Percentiles rank a stretch among this genome's conserved stretches.
Conservation (phyloP, 805 yeast species). For the Saccharomycodes ludwigii region DNA sequence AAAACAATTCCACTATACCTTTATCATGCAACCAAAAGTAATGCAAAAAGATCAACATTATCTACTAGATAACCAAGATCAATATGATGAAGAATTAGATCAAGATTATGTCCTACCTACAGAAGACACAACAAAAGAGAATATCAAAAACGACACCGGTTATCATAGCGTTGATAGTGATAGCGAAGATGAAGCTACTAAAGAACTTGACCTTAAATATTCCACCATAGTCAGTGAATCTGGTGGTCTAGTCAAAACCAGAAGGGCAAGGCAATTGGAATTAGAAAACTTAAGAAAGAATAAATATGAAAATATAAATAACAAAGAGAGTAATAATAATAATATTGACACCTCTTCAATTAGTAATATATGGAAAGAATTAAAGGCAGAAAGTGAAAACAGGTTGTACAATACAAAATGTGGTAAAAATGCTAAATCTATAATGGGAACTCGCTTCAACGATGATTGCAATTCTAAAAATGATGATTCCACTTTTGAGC, state of each 20-base stretch:
- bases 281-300: constrained; percentile 16
- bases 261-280: constrained; percentile 47
- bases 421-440: constrained; percentile 5
- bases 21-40: too few relatives aligned
- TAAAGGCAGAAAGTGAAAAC: constrained; percentile 27
- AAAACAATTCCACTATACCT: too few relatives aligned
- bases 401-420: constrained; percentile 16
- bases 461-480: constrained; percentile 1
- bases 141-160: neutral
- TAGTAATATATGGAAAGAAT: constrained; percentile 41
- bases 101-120: constrained; percentile 6
- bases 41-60: too few relatives aligned
- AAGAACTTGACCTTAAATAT: too few relatives aligned
- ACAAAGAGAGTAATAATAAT: constrained; percentile 15
- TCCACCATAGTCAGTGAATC: constrained; percentile 39
- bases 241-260: constrained; percentile 60
- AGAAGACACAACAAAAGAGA: neutral
- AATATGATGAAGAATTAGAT: constrained; percentile 5
- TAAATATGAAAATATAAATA: constrained; percentile 19
- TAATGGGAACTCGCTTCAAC: constrained; percentile 5
- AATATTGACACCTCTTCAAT: constrained; percentile 21
- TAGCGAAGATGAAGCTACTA: too few relatives aligned
- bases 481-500: constrained; percentile 10
- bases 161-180: constrained; percentile 2
- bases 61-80: too few relatives aligned